Evolutionary conservation across 257 asterid species (phyloP), one percentile per base, ranked within the genome.

Genomic region (Scutellaria baicalensis): DNA sequence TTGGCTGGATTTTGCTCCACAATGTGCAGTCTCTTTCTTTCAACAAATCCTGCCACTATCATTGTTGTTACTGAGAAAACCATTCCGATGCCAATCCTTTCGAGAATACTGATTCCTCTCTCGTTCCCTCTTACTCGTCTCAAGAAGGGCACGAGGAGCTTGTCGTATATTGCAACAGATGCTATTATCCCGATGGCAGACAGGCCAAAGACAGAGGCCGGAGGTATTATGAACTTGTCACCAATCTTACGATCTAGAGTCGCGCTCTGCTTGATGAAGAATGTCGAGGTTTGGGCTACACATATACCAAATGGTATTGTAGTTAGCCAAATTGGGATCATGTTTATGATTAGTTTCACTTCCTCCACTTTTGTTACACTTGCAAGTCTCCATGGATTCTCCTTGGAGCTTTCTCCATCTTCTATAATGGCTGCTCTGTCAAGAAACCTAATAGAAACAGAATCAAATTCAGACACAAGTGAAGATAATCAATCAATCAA

Each of bases 51-150:
- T n/a, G 98, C 95, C 9, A 72, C 78, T 0, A 80, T 73, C 95
- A 88, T 92, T 2, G 88, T 69, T 1, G 65, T 5, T 0, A 86
- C 50, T 0, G 95, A 82, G 79, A 92, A 86, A 1, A 72, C 5
- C 95, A 89, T 88, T 0, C 96, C 96, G 9, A 84, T 77, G 0
- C 96, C 98, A 11, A 92, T 88, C 61, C 98, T 86, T n/a, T 69
- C 87, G 52, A 92, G 89, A 16, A 89, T 84, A 21, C 47, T 68
- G 54, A 92, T 77, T 9, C 95, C 98, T 21, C 98, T 69, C 13
- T 87, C 96, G 4, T 84, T 75, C 0, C 94, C 84, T 0, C 86
- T 92, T 47, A 74, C 31, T 45, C 66, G 73, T 63, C 96, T 72
- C 0, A 86, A 27, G 72, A 76, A 8, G 42, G 95, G 95, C 35